These are phyloP conservation scores for Ganoderma multipileum DNA, from an alignment of 1,284 basidiomycete genomes.

Conservation along the genomic window DNA sequence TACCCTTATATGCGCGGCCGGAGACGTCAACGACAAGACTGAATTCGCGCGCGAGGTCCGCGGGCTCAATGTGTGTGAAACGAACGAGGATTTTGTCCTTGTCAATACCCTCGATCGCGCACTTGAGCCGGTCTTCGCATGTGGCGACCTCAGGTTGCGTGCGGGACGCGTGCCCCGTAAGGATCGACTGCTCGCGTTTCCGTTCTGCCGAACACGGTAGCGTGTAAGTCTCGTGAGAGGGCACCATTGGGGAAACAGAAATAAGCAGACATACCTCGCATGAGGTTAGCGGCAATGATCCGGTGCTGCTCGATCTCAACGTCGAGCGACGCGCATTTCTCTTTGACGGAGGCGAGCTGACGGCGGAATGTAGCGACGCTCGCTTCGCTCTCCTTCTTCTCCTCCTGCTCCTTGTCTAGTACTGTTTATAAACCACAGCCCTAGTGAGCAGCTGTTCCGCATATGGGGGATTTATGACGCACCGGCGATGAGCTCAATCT, in stretches of 20 bases:
- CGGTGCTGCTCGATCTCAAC: conserved; percentile 75
- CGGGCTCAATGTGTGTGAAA: conserved; percentile 71
- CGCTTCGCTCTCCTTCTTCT: conserved; percentile 71
- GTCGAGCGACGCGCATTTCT: conserved; percentile 64
- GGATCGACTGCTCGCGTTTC: conserved; percentile 65
- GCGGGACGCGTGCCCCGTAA: conserved; percentile 64
- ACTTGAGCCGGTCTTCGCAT: conserved; percentile 67
- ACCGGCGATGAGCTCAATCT: conserved; percentile 77
- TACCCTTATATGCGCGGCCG: conserved; percentile 69
- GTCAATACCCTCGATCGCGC: conserved; percentile 78
- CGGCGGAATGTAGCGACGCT: conserved; percentile 66
- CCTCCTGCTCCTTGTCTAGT: conserved; percentile 72
- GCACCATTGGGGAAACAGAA: not conserved
- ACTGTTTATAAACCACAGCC: conserved; percentile 45
- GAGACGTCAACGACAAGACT: conserved; percentile 81
- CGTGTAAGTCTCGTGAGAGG: not conserved
- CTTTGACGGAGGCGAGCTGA: conserved; percentile 64
- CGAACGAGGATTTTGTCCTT: conserved; percentile 75
- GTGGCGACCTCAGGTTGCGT: conserved; percentile 62
- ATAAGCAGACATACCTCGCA: conserved; percentile 55
- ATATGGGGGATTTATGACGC: conserved; percentile 33
- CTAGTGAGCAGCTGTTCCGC: not conserved
- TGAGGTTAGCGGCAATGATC: conserved; percentile 60
- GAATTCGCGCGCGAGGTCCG: conserved; percentile 66
- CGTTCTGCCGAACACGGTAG: conserved; percentile 56